phyloP scores from a whole-genome alignment of 805 yeast genomes.

The Zygosaccharomyces rouxii region DNA sequence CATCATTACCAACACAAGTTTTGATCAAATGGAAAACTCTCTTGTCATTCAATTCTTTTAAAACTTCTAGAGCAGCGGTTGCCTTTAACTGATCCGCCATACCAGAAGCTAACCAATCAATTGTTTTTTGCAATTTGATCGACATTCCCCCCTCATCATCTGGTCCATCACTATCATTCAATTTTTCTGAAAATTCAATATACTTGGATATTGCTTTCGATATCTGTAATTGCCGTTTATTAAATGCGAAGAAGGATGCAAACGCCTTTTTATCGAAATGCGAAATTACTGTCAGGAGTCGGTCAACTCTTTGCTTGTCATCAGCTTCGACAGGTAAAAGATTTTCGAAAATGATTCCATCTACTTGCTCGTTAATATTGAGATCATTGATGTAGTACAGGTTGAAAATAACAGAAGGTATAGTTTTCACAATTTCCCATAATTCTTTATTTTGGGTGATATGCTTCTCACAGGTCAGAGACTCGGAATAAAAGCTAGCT shows the following conservation, averaged over 20 bases:
- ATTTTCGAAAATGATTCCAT: constrained; percentile 53
- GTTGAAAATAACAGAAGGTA: constrained; percentile 64
- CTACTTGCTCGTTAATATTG: constrained; percentile 62
- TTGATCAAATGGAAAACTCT: constrained; percentile 55
- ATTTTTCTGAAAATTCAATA: constrained; percentile 44
- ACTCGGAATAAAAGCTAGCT: constrained; percentile 52
- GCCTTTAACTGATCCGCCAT: constrained; percentile 53
- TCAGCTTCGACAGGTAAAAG: constrained; percentile 53
- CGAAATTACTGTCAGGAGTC: constrained; percentile 48
- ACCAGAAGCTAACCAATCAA: constrained; percentile 56
- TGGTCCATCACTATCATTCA: constrained; percentile 35
- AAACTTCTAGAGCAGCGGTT: constrained; percentile 46
- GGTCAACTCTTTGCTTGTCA: constrained; percentile 44
- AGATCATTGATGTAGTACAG: constrained; percentile 71
- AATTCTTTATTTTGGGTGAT: constrained; percentile 20
- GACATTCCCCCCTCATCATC: constrained; percentile 22
- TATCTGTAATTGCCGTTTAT: constrained; percentile 61
- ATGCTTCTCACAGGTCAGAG: constrained; percentile 32
- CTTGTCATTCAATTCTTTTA: constrained; percentile 53
- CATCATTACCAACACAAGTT: constrained; percentile 50
- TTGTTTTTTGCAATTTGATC: constrained; percentile 47
- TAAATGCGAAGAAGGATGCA: constrained; percentile 63
- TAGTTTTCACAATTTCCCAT: constrained; percentile 35
- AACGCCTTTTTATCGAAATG: constrained; percentile 54
- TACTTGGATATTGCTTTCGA: constrained; percentile 48